A percentile compares a stretch with the other conserved stretches of the same genome.
Evolutionary conservation across 495 filamentous ascomycete genomes (phyloP).

Genomic region (Neurospora sp.): DNA sequence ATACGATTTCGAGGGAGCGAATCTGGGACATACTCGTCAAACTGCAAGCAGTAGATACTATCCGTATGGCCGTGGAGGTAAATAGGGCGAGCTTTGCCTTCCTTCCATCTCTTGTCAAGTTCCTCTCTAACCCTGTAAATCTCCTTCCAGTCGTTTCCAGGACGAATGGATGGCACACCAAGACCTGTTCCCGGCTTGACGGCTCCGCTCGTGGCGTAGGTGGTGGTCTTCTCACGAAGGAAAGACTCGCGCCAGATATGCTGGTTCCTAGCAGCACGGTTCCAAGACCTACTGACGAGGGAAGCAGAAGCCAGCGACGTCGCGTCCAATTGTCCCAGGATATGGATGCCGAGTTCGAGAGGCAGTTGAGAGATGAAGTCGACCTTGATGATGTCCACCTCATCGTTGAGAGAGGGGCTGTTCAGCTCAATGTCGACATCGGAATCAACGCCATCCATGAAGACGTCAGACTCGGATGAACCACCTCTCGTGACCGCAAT

Average conservation of each 20-base stretch:
- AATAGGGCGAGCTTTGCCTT: conserved; percentile 65
- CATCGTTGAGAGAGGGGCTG: conserved; percentile 28
- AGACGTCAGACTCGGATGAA: conserved; percentile 32
- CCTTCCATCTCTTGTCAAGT: conserved; percentile 69
- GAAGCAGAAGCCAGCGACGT: conserved; percentile 50
- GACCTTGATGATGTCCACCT: conserved; percentile 28
- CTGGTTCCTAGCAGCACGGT: conserved; percentile 46
- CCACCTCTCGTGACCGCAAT: conserved; percentile 47
- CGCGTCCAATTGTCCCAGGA: conserved; percentile 62
- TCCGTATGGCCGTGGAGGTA: conserved; percentile 89
- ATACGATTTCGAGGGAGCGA: not conserved
- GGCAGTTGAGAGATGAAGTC: conserved; percentile 65
- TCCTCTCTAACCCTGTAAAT: conserved; percentile 68
- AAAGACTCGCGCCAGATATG: conserved; percentile 77
- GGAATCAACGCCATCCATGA: conserved; percentile 16
- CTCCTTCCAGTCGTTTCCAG: conserved; percentile 67
- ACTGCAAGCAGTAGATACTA: conserved; percentile 95
- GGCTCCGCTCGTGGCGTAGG: conserved; percentile 40
- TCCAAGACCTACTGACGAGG: conserved; percentile 56
- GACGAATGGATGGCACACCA: conserved; percentile 38
- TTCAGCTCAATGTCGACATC: conserved; percentile 28
- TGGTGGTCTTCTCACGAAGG: conserved; percentile 49
- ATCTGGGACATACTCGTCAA: conserved; percentile 67
- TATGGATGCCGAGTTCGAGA: conserved; percentile 58
- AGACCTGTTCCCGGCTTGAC: conserved; percentile 35